Evolutionary conservation across 2,329 filamentous ascomycete species (phyloP), one percentile per base, ranked within the genome.

Genomic region (Beauveria asiatica): DNA sequence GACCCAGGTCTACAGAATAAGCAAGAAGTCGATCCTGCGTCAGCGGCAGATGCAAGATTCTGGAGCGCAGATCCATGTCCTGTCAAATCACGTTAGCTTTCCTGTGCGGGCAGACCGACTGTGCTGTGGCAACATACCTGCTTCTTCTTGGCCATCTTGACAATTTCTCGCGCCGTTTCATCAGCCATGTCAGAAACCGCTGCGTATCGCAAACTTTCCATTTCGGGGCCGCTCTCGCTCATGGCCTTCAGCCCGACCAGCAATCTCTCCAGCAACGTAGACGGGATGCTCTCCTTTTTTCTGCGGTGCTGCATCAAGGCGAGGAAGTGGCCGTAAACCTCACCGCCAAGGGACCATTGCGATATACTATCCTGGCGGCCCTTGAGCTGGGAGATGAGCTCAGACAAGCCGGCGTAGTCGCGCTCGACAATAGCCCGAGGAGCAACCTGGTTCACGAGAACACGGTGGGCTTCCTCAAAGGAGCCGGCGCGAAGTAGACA

Each of bases 101-200:
- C 5, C 42, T 37, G 16, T 23, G n/a, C 10, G n/a, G 7, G n/a
- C 17, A 44, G 30, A 9, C 39, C 37, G 46, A 56, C 51, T 17
- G 16, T 25, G 9, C 5, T 9, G 2, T 19, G 46, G 45, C 10
- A 19, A 74, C 80, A 70, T 72, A 86, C 84, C 71, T 82, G 78
- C 65, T 82, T 82, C 67, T 80, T 78, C 68, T 82, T 81, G 53
- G 75, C 74, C 63, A 76, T 66, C 61, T 79, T 79, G 58, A 85
- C 76, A 62, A 88, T 82, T 70, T 85, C 82, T 63, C 82, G 81
- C 10, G 88, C 89, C 62, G 93, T 84, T 50, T 86, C 80, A 57
- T 84, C 84, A 51, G 87, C 88, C 82, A 96, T 96, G 69, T 95
- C 91, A 64, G 87, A 86, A 58, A 93, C 80, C 0, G 91, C 90